Conservation (phyloP, 2,329 filamentous ascomycete genomes). For the Scortechinia acanthostroma region DNA sequence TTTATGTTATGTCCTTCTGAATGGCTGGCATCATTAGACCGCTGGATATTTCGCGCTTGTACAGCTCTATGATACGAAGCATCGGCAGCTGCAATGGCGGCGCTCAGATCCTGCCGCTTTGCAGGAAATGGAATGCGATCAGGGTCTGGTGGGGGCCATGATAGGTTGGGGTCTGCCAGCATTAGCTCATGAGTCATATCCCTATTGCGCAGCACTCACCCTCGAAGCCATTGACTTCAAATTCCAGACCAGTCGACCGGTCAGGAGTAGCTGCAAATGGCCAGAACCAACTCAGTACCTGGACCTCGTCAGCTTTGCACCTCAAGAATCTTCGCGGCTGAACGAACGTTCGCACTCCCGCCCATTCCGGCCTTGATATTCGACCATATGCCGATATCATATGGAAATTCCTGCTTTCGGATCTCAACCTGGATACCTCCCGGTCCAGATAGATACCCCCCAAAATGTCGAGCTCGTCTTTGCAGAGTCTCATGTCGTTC, state of each 20-base stretch:
- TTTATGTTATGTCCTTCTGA: too few relatives aligned
- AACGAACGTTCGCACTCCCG: constrained; percentile 31
- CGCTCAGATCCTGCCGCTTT: constrained; percentile 6
- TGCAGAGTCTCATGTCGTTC: constrained; percentile 35
- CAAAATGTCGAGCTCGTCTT: constrained; percentile 34
- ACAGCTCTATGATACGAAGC: too few relatives aligned
- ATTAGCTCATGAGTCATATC: neutral
- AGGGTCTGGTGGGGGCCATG: constrained; percentile 38
- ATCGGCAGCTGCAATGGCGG: too few relatives aligned
- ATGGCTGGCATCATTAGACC: too few relatives aligned
- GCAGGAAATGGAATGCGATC: constrained; percentile 31
- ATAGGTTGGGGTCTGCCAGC: constrained; percentile 18
- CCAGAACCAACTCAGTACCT: constrained; percentile 50
- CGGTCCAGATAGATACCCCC: constrained; percentile 48
- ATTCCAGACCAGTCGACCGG: constrained; percentile 33
- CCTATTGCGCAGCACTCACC: constrained; percentile 17
- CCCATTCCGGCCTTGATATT: constrained; percentile 56
- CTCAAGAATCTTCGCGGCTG: neutral
- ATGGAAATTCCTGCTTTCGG: constrained; percentile 54
- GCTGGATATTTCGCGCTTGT: constrained; percentile 41
- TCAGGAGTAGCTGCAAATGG: constrained; percentile 43
- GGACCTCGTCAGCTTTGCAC: constrained; percentile 6
- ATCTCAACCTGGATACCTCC: constrained; percentile 45
- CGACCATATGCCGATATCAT: constrained; percentile 53
- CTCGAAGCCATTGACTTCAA: constrained; percentile 54